These are phyloP conservation scores for Thalassiosira delicatula DNA, from an alignment of 352 stramenopile genomes.

Conservation along the genomic window DNA sequence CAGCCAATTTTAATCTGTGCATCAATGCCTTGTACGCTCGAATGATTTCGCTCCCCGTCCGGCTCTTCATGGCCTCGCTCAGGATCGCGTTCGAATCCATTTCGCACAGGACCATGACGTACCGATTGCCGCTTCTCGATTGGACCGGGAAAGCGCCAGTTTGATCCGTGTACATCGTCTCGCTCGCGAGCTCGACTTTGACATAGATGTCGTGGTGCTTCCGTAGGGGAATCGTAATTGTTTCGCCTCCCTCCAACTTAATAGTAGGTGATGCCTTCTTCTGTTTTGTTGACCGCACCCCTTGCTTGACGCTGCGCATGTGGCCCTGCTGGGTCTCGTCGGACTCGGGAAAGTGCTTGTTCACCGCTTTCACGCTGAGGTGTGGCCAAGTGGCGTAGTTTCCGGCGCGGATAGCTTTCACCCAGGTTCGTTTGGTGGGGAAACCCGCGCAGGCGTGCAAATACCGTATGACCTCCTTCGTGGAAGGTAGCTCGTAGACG, in stretches of 20 bases:
- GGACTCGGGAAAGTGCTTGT: conserved; percentile 42
- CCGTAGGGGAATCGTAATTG: not conserved
- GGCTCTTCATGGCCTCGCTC: conserved; percentile 45
- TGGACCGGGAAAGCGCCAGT: conserved; percentile 48
- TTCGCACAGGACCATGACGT: conserved; percentile 66
- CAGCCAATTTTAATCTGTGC: not conserved
- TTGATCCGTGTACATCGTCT: conserved; percentile 60
- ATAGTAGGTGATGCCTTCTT: not conserved
- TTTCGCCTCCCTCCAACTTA: not conserved
- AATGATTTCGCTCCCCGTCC: conserved; percentile 26
- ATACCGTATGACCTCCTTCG: not conserved
- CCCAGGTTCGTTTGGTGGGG: conserved; percentile 23
- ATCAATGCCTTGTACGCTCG: conserved; percentile 18
- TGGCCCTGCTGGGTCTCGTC: conserved; percentile 46
- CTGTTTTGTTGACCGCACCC: conserved; percentile 26
- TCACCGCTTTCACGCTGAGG: conserved; percentile 16
- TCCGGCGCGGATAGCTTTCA: conserved; percentile 17
- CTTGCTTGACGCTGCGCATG: conserved; percentile 15
- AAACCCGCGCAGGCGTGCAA: conserved; percentile 13
- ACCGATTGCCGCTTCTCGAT: conserved; percentile 49
- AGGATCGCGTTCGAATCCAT: conserved; percentile 68
- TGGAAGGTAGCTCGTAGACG: conserved; percentile 11
- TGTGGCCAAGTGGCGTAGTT: conserved; percentile 29
- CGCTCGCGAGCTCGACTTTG: conserved; percentile 2
- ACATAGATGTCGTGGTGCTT: conserved; percentile 29